Conservation (phyloP, 768 basidiomycete species). For the Tulasnella sp. region DNA sequence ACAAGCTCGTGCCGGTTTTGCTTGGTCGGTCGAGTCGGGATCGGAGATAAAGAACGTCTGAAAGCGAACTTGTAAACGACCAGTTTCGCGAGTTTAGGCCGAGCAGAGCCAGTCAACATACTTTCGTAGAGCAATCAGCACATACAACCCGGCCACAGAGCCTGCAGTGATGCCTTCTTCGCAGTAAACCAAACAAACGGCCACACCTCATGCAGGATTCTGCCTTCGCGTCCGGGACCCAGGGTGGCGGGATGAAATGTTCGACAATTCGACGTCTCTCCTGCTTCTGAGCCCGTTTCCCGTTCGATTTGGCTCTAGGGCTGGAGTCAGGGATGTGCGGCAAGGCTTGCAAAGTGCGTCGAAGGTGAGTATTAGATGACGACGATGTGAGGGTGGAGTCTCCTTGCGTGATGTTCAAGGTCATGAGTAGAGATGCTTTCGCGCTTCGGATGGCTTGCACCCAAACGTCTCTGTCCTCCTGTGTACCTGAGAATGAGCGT, state of each 20-base stretch:
- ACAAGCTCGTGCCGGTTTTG: slow-evolving; percentile 68
- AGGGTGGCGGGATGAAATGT: slow-evolving; percentile 81
- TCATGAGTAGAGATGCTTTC: slow-evolving; percentile 56
- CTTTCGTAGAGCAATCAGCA: slow-evolving; percentile 68
- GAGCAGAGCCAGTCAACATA: slow-evolving; percentile 26
- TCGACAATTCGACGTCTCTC: slow-evolving; percentile 39
- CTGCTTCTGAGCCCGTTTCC: slow-evolving; percentile 20
- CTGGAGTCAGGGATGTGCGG: slow-evolving; percentile 48
- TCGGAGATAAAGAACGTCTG: slow-evolving; percentile 81
- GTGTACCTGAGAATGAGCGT: slow-evolving; percentile 31
- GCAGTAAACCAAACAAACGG: slow-evolving; percentile 55
- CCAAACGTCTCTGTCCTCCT: slow-evolving; percentile 55
- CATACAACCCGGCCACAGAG: slow-evolving; percentile 82
- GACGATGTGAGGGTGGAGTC: slow-evolving; percentile 76
- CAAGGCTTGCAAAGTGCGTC: slow-evolving; percentile 59
- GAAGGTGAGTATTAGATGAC: slow-evolving; percentile 59
- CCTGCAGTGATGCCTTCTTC: slow-evolving; percentile 76
- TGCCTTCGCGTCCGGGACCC: slow-evolving; percentile 84
- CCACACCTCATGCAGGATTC: slow-evolving; percentile 78
- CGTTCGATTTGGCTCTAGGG: slow-evolving; percentile 20
- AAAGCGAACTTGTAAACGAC: not conserved
- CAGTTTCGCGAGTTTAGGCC: slow-evolving; percentile 1
- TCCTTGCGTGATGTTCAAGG: slow-evolving; percentile 58
- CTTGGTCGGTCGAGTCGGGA: slow-evolving; percentile 30
- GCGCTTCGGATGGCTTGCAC: slow-evolving; percentile 52